Evolutionary conservation across 805 yeast species (phyloP).

Genomic region (Candida broadrunensis): DNA sequence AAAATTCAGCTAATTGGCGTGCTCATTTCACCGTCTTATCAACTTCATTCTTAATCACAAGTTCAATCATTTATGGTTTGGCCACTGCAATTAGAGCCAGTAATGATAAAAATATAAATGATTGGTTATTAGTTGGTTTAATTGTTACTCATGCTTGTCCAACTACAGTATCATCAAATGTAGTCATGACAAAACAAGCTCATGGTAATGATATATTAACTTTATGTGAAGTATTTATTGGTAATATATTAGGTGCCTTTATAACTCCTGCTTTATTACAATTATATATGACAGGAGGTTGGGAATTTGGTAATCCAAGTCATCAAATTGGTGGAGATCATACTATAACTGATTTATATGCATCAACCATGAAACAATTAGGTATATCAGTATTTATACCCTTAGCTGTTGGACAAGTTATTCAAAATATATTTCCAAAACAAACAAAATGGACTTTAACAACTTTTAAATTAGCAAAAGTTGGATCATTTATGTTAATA

Average conservation of each 20-base stretch:
- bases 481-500: conserved; percentile 77
- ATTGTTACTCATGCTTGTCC: conserved; percentile 86
- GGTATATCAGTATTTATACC: conserved; percentile 85
- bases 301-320: conserved; percentile 77
- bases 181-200: conserved; percentile 85
- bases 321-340: conserved; percentile 46
- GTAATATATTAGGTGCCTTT: conserved; percentile 82
- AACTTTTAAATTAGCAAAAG: conserved; percentile 61
- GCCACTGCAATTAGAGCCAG: conserved; percentile 65
- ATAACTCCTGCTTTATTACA: conserved; percentile 83
- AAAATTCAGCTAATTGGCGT: conserved; percentile 74
- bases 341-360: conserved; percentile 57
- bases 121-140: conserved; percentile 78
- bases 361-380: conserved; percentile 80
- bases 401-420: conserved; percentile 79
- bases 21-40: conserved; percentile 72
- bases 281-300: conserved; percentile 56
- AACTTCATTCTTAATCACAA: conserved; percentile 68
- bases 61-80: conserved; percentile 70
- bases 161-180: conserved; percentile 88
- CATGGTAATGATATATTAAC: conserved; percentile 79
- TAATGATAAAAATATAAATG: conserved; percentile 54
- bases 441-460: conserved; percentile 59
- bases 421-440: conserved; percentile 67
- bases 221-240: conserved; percentile 80